A percentile compares a stretch with the other conserved stretches of the same genome.
Conservation (phyloP, 495 filamentous ascomycete species). For the Evernia prunastri region DNA sequence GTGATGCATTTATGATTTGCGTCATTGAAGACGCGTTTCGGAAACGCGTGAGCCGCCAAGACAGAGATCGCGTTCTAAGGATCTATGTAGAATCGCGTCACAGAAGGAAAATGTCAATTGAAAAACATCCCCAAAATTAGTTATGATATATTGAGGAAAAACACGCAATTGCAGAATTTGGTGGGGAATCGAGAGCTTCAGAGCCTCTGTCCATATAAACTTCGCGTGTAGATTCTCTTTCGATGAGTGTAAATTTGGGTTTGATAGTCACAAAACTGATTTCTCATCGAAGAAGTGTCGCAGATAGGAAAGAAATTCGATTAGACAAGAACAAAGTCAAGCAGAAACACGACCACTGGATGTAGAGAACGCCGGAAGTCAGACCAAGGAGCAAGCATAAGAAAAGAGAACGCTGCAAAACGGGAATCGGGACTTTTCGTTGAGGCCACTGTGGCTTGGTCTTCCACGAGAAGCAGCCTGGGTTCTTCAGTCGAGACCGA, state of each 20-base stretch:
- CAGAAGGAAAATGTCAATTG: no score
- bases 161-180: neutral
- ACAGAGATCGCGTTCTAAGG: no score
- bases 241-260: no score
- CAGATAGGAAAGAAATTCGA: no score
- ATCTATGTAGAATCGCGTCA: no score
- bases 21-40: neutral
- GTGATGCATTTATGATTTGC: no score
- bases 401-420: neutral
- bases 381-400: neutral
- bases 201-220: no score
- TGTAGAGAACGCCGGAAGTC: neutral
- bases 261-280: neutral
- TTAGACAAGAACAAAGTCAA: no score
- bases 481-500: neutral
- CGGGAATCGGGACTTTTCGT: neutral
- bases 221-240: no score
- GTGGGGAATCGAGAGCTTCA: neutral
- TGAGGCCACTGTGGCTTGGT: neutral
- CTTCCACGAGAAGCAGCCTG: neutral
- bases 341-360: neutral
- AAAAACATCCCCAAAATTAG: no score
- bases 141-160: neutral
- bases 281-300: neutral
- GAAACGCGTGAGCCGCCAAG: conserved; percentile 6